Evolutionary conservation across 768 basidiomycete genomes (phyloP), one percentile per base, ranked within the genome.

Genomic region (Lentinula sp.): DNA sequence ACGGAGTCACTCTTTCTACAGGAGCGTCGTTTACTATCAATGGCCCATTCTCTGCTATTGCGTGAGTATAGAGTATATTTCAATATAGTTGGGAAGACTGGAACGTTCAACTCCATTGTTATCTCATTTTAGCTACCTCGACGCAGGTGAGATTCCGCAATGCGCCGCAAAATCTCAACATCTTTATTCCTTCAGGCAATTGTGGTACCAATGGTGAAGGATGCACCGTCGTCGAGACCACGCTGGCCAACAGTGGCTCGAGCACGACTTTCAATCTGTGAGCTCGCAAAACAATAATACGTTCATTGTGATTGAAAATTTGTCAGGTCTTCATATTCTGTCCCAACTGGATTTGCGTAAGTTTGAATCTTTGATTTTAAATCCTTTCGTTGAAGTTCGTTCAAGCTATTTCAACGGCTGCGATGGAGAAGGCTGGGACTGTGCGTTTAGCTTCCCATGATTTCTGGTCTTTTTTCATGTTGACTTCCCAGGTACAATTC

Each of bases 191-290:
- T 49, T 20, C 63, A 68, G 74, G 73, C 6, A 37, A 33, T 15
- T 76, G 74, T 43, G 73, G 73, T 1, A 69, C 70, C 61, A 74
- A 75, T 57, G 75, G 75, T 3, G 75, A 76, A 56, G 64, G 28
- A 28, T 28, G 28, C 28, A 28, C 28, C 28, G 28, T 28, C 28
- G 28, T 28, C 4, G 28, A 28, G 70, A 4, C 75, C 1, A 69
- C 68, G 8, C 61, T 62, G 23, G 64, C 70, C 6, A 74, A 73
- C 9, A 66, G 68, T 55, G 73, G 73, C 28, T 77, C 76, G 9
- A 74, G 72, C 64, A 67, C 72, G 75, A 42, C 69, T 72, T 7
- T 63, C 74, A 54, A 73, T 76, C 42, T 64, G 72, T 33, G 71
- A 72, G 74, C 74, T 64, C 10, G 71, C 60, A 43, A 4, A 15